Conservation (phyloP, 805 yeast genomes). For the Scheffersomyces ergatensis region DNA sequence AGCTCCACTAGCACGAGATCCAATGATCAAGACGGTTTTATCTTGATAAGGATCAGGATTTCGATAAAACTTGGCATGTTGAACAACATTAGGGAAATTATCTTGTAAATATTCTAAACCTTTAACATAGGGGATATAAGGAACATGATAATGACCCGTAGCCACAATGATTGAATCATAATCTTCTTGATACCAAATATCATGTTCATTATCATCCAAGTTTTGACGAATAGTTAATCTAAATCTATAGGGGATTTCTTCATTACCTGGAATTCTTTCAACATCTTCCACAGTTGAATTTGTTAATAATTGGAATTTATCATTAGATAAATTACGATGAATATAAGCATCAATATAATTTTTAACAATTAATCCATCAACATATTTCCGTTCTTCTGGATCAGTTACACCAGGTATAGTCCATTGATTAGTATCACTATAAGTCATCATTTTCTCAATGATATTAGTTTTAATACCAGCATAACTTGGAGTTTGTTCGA, state of each 20-base stretch:
- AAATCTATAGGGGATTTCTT: constrained; percentile 12
- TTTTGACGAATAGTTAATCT: constrained; percentile 17
- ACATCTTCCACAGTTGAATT: constrained; percentile 41
- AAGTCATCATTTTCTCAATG: constrained; percentile 46
- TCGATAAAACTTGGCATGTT: constrained; percentile 46
- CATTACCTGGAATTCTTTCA: constrained; percentile 10
- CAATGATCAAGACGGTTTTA: constrained; percentile 26
- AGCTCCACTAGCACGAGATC: constrained; percentile 21
- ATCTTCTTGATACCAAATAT: constrained; percentile 34
- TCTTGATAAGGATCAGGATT: constrained; percentile 26
- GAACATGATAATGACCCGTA: constrained; percentile 48
- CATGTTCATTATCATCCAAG: constrained; percentile 14
- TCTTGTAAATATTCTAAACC: constrained; percentile 37
- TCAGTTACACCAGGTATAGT: constrained; percentile 14
- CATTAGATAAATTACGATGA: constrained; percentile 13
- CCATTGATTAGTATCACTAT: constrained; percentile 39
- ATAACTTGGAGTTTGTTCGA: constrained; percentile 28
- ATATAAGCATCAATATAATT: constrained; percentile 28
- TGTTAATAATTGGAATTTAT: constrained; percentile 19
- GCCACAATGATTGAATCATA: constrained; percentile 45
- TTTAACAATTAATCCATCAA: constrained; percentile 22
- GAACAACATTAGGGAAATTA: constrained; percentile 25
- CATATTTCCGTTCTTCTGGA: constrained; percentile 21
- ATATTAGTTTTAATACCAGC: constrained; percentile 35
- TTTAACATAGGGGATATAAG: constrained; percentile 41